phyloP scores from a whole-genome alignment of 1,284 basidiomycete genomes.

The Volvariella volvacea region DNA sequence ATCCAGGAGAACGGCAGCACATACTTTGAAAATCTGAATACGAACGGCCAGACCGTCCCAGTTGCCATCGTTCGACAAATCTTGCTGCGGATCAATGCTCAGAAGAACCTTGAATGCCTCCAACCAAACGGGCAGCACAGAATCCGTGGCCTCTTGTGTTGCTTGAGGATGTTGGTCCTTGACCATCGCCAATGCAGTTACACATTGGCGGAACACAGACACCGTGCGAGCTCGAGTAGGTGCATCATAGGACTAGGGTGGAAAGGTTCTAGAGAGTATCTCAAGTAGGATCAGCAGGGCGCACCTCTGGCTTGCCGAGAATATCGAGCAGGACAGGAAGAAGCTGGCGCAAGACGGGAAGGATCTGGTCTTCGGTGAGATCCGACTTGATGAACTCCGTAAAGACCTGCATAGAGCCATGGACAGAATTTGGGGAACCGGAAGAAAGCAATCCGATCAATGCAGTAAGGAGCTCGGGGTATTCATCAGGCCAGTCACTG shows the following conservation, averaged over 20 bases:
- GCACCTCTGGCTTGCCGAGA: slow-evolving; percentile 67
- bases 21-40: slow-evolving; percentile 75
- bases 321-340: slow-evolving; percentile 83
- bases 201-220: slow-evolving; percentile 86
- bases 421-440: slow-evolving; percentile 66
- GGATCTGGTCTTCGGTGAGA: slow-evolving; percentile 86
- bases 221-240: slow-evolving; percentile 81
- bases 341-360: slow-evolving; percentile 80
- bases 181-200: slow-evolving; percentile 89
- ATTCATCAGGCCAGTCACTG: slow-evolving; percentile 93
- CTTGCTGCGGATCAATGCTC: slow-evolving; percentile 53
- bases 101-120: slow-evolving; percentile 79
- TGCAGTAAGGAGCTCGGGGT: slow-evolving; percentile 69
- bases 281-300: slow-evolving; percentile 11
- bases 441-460: slow-evolving; percentile 74
- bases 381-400: slow-evolving; percentile 89
- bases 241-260: slow-evolving; percentile 61
- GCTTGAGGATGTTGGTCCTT: slow-evolving; percentile 86
- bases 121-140: slow-evolving; percentile 85
- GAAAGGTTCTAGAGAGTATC: slow-evolving; percentile 7
- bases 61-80: slow-evolving; percentile 47
- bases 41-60: slow-evolving; percentile 79
- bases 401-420: slow-evolving; percentile 94
- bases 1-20: slow-evolving; percentile 12
- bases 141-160: slow-evolving; percentile 76